Evolutionary conservation across 768 basidiomycete species (phyloP), one percentile per base, ranked within the genome.

Genomic region (Russula earlei): DNA sequence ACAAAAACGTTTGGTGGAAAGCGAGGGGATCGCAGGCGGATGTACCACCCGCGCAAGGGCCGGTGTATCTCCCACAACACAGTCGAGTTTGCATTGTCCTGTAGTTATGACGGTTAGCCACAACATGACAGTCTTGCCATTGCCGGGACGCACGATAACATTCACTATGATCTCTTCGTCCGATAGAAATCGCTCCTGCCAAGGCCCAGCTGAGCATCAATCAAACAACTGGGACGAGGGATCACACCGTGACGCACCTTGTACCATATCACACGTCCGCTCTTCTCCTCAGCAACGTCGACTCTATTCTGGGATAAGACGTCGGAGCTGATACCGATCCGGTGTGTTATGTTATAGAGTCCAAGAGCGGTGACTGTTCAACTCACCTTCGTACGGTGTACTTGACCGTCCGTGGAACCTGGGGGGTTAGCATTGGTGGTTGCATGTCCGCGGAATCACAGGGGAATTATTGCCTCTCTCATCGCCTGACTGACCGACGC

Each of bases 11-110:
- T 72, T 12, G 79, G 82, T 0, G 86, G 84, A 60, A 89, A 90
- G 4, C 74, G 63, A 0, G 89, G 88, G 2, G 85, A 72, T 34
- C 85, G 79, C 24, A 91, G 71, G 40, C 84, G 84, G 56, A 91
- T 81, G 68, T 91, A 91, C 89, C 89, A 91, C 43, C 89, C 89
- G 27, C 84, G 80, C 55, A 82, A 80, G 1, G 89, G 89, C 5
- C 82, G 79, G 66, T 90, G 89, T 25, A 90, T 80, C 10, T 79
- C 79, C 89, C 89, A 91, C 53, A 78, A 75, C 2, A 87, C 67
- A 0, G 77, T 76, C 22, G 77, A 80, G 4, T 78, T 82, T n/a
- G 79, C 75, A 38, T 84, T 85, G 55, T 90, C 84, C 85, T 85
- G 56, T 4, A 33, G 31, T 11, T 19, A 17, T 0, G 40, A 15